A percentile compares a stretch with the other conserved stretches of the same genome.
These are phyloP conservation scores for Candida incommunis DNA, from an alignment of 805 yeast species.

Conservation along the genomic window DNA sequence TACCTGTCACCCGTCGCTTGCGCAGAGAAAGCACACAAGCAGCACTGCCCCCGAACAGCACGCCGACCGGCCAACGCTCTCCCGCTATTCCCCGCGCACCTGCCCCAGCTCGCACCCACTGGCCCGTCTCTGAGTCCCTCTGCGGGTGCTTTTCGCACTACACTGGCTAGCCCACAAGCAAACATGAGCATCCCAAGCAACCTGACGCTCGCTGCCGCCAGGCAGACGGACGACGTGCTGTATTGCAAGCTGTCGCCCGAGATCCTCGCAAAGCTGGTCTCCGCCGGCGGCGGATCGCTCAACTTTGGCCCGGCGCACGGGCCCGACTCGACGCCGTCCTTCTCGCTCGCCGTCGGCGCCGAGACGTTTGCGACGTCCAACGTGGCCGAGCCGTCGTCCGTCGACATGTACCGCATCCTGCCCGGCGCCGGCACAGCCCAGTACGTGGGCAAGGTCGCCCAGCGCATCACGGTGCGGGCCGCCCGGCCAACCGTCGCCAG, in stretches of 20 bases:
- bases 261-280: background rate
- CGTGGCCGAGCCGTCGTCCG: constrained; percentile 11
- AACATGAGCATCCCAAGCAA: background rate
- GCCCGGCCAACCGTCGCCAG: constrained; percentile 5
- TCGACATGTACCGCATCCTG: constrained; percentile 8
- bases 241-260: constrained; percentile 10
- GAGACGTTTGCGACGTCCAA: constrained; percentile 5
- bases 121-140: too few relatives aligned
- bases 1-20: too few relatives aligned
- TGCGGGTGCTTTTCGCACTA: too few relatives aligned
- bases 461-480: constrained; percentile 11
- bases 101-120: too few relatives aligned
- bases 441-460: constrained; percentile 13
- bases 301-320: background rate
- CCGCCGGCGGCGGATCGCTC: background rate
- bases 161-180: background rate
- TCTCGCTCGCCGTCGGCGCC: constrained; percentile 7
- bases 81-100: too few relatives aligned
- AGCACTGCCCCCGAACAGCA: too few relatives aligned
- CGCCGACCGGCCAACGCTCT: too few relatives aligned
- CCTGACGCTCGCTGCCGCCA: constrained; percentile 4
- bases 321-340: too few relatives aligned
- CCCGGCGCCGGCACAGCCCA: background rate
- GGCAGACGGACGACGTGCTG: constrained; percentile 3
- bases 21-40: too few relatives aligned